Conservation (phyloP, 768 basidiomycete species). For the Porphyrellus cyaneotinctus region DNA sequence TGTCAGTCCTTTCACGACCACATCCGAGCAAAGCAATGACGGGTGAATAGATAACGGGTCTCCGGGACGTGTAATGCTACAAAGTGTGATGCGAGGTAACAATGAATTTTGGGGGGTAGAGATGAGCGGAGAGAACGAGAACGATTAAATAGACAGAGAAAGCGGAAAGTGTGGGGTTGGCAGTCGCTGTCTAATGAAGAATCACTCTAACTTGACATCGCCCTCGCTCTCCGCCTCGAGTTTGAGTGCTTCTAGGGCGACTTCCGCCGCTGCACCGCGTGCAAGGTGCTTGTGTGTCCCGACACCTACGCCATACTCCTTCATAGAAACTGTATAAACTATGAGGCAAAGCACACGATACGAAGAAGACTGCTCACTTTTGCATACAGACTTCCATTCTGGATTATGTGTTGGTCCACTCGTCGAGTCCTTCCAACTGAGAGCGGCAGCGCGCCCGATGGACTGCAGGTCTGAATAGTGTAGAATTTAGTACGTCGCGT, state of each 20-base stretch:
- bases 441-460: slow-evolving; percentile 36
- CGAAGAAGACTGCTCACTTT: slow-evolving; percentile 39
- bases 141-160: slow-evolving; percentile 7
- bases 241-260: slow-evolving; percentile 37
- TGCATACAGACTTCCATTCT: slow-evolving; percentile 56
- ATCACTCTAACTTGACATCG: slow-evolving; percentile 8
- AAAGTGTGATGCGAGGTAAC: background rate
- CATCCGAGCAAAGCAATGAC: slow-evolving; percentile 1
- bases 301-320: slow-evolving; percentile 45
- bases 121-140: background rate
- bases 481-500: background rate
- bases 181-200: background rate
- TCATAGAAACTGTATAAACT: slow-evolving; percentile 44
- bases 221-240: slow-evolving; percentile 16
- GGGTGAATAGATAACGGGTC: slow-evolving; percentile 11
- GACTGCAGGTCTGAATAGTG: slow-evolving; percentile 49
- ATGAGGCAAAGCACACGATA: slow-evolving; percentile 14
- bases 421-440: slow-evolving; percentile 53
- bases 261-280: slow-evolving; percentile 38
- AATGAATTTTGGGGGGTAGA: background rate
- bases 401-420: slow-evolving; percentile 44
- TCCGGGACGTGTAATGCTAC: slow-evolving; percentile 7
- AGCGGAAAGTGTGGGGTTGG: background rate
- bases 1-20: slow-evolving; percentile 6
- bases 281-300: slow-evolving; percentile 50